Percentiles rank a stretch among this genome's conserved stretches.
Conservation (phyloP, 2,329 filamentous ascomycete genomes). For the Blumeriella jaapii region DNA sequence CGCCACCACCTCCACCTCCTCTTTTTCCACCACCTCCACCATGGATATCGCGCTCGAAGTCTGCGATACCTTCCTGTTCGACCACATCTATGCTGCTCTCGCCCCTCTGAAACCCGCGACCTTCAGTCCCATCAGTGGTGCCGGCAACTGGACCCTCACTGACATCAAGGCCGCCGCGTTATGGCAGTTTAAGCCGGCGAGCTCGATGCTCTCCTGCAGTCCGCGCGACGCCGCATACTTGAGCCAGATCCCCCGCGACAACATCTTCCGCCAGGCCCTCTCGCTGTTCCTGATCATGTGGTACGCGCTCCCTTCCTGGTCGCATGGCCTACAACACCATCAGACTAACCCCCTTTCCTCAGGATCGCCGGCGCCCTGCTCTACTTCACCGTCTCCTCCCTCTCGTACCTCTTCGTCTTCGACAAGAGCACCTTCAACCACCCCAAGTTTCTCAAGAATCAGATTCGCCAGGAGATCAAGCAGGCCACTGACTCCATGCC, state of each 20-base stretch:
- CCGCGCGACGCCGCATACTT: constrained; percentile 68
- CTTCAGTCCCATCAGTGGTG: constrained; percentile 37
- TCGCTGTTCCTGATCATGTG: constrained; percentile 79
- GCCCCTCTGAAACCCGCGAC: constrained; percentile 49
- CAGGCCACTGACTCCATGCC: constrained; percentile 71
- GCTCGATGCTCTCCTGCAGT: constrained; percentile 53
- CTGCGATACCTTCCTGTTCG: constrained; percentile 70
- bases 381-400: constrained; percentile 73
- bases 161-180: constrained; percentile 41
- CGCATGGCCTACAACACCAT: background rate
- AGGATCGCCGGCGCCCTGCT: constrained; percentile 78
- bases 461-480: constrained; percentile 73
- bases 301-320: constrained; percentile 37
- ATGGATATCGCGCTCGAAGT: constrained; percentile 93
- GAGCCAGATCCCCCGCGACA: constrained; percentile 68
- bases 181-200: constrained; percentile 65
- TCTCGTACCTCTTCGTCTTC: constrained; percentile 84
- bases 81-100: constrained; percentile 62
- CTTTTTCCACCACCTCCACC: constrained; percentile 26
- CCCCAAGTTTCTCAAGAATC: constrained; percentile 91
- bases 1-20: background rate
- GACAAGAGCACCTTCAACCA: constrained; percentile 83
- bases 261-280: constrained; percentile 60
- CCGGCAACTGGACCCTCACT: constrained; percentile 42
- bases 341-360: constrained; percentile 7